Evolutionary conservation across 768 basidiomycete genomes (phyloP).

Genomic region (Psilocybe cubensis): DNA sequence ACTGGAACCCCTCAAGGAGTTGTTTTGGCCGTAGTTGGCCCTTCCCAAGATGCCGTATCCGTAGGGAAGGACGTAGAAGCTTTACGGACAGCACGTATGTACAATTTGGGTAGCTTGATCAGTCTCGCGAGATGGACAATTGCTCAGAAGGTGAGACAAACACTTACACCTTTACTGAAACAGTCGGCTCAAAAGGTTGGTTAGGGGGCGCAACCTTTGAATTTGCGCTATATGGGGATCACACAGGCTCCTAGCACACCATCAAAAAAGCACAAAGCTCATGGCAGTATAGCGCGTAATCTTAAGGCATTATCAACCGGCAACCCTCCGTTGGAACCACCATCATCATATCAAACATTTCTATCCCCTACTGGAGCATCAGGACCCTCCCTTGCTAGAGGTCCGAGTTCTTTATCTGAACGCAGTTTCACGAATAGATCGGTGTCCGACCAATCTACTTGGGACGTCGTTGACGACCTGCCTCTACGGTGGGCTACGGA

Average conservation of each 20-base stretch:
- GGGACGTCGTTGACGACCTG: slow-evolving; percentile 56
- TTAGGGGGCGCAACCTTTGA: slow-evolving; percentile 64
- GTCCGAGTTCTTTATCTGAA: slow-evolving; percentile 14
- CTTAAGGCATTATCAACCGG: slow-evolving; percentile 59
- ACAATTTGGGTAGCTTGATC: slow-evolving; percentile 74
- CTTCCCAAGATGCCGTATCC: slow-evolving; percentile 48
- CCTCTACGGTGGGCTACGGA: slow-evolving; percentile 88
- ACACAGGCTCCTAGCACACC: slow-evolving; percentile 55
- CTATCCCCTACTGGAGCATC: slow-evolving; percentile 28
- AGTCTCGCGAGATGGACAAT: slow-evolving; percentile 78
- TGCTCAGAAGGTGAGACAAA: slow-evolving; percentile 57
- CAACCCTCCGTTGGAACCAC: slow-evolving; percentile 20
- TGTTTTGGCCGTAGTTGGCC: slow-evolving; percentile 74
- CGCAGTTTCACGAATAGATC: slow-evolving; percentile 23
- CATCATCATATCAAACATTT: slow-evolving; percentile 37
- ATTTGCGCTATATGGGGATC: slow-evolving; percentile 54
- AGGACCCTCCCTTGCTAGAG: slow-evolving; percentile 10
- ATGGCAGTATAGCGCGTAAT: slow-evolving; percentile 63
- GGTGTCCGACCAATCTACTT: slow-evolving; percentile 51
- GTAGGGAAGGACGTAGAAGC: slow-evolving; percentile 56
- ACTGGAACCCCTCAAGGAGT: slow-evolving; percentile 68
- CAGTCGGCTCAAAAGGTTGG: background rate
- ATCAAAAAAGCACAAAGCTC: slow-evolving; percentile 52
- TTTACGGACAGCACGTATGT: slow-evolving; percentile 72
- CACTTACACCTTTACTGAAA: background rate